These are phyloP conservation scores for Acanthamoeba lenticulata DNA, from an alignment of 208 protist genomes.

Conservation along the genomic window DNA sequence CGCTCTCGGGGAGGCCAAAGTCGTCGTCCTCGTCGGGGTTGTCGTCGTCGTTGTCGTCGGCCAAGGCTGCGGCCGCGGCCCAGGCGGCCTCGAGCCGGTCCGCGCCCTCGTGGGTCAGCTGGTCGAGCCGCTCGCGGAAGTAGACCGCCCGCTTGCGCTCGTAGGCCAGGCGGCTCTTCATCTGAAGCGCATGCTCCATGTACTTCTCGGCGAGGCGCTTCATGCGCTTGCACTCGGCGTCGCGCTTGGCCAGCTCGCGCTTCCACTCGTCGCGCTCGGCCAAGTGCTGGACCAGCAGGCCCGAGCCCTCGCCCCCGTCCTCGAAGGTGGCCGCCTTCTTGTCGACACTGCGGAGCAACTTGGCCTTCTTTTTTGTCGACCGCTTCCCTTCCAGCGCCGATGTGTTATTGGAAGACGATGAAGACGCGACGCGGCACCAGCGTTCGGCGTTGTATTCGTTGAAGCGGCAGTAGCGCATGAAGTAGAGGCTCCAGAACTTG, in stretches of 20 bases:
- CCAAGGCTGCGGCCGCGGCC: not conserved
- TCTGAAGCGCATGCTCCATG: slow-evolving; percentile 4
- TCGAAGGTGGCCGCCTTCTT: not conserved
- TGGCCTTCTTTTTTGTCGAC: not conserved
- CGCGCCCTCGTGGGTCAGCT: slow-evolving; percentile 14
- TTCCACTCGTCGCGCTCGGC: slow-evolving; percentile 30
- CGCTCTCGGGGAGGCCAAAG: not conserved
- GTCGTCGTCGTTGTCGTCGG: not conserved
- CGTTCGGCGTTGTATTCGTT: slow-evolving; percentile 50
- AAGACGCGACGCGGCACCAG: no score
- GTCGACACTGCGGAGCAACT: not conserved
- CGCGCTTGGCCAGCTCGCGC: not conserved
- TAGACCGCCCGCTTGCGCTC: slow-evolving; percentile 14
- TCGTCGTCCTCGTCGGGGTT: not conserved
- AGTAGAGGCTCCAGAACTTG: slow-evolving; percentile 46
- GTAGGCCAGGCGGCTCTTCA: not conserved
- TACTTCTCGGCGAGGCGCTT: slow-evolving; percentile 29
- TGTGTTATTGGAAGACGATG: not conserved
- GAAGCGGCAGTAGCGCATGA: slow-evolving; percentile 28
- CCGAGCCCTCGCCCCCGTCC: not conserved
- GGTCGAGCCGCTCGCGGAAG: slow-evolving; percentile 34
- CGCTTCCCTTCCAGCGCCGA: not conserved
- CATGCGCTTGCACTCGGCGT: slow-evolving; percentile 37
- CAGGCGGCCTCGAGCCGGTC: not conserved
- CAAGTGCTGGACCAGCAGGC: not conserved